These are phyloP conservation scores for Penicillium sp. DNA, from an alignment of 2,329 filamentous ascomycete species.

Conservation along the genomic window DNA sequence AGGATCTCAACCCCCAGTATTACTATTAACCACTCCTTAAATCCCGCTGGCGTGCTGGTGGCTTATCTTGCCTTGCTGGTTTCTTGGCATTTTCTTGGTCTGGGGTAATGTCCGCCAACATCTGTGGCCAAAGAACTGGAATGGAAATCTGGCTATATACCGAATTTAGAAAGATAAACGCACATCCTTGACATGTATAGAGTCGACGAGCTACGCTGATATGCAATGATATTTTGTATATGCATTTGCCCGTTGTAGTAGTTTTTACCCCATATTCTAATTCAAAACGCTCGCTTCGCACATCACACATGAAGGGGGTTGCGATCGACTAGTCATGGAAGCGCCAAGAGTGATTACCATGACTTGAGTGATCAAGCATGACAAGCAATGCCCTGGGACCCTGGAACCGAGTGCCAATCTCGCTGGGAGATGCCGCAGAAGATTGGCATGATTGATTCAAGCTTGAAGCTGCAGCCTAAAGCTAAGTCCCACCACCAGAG, in stretches of 20 bases:
- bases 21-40: background rate
- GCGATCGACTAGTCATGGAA: slow-evolving; percentile 5
- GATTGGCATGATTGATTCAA: background rate
- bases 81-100: slow-evolving; percentile 5
- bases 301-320: background rate
- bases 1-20: background rate
- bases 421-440: background rate
- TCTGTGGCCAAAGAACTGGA: background rate
- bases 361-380: slow-evolving; percentile 11
- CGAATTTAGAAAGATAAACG: background rate
- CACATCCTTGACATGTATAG: background rate
- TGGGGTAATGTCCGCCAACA: slow-evolving; percentile 7
- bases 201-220: no score
- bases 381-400: slow-evolving; percentile 13
- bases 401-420: background rate
- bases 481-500: slow-evolving; percentile 2
- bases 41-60: slow-evolving; percentile 2
- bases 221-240: background rate
- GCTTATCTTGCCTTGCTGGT: slow-evolving; percentile 5
- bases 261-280: background rate
- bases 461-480: slow-evolving; percentile 3
- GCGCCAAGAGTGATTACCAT: slow-evolving; percentile 12
- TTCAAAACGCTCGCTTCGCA: background rate
- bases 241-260: background rate
- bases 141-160: background rate